A percentile compares a stretch with the other conserved stretches of the same genome.
Evolutionary conservation across 495 filamentous ascomycete genomes (phyloP).

Genomic region (Penicillium longicatenatum): DNA sequence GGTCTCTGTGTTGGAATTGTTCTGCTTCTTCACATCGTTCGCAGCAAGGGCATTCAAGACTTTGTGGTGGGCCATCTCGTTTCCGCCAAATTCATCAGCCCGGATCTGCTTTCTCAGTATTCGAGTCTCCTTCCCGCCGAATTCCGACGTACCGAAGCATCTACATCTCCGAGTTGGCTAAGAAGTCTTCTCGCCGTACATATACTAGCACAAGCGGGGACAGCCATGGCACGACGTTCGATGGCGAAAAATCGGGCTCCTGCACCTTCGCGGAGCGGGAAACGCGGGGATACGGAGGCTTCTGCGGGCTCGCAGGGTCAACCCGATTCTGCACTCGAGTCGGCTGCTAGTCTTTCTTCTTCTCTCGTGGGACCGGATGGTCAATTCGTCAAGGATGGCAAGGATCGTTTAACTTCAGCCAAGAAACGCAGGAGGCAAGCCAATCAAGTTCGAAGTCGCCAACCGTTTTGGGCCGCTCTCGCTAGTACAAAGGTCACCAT

Average conservation of each 20-base stretch:
- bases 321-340: conserved; percentile 48
- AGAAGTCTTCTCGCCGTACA: conserved; percentile 75
- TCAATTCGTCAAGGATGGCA: conserved; percentile 55
- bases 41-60: conserved; percentile 58
- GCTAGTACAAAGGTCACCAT: conserved; percentile 94
- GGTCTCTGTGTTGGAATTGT: conserved; percentile 82
- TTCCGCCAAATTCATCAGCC: conserved; percentile 47
- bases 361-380: conserved; percentile 52
- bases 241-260: conserved; percentile 54
- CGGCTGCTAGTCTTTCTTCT: conserved; percentile 47
- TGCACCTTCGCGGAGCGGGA: conserved; percentile 42
- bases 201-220: conserved; percentile 78
- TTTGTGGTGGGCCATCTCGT: conserved; percentile 49
- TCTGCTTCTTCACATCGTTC: conserved; percentile 64
- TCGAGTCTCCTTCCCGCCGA: conserved; percentile 46
- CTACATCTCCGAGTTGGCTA: conserved; percentile 59
- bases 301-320: conserved; percentile 52
- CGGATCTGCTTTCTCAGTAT: conserved; percentile 47
- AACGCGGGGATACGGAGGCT: conserved; percentile 59
- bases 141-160: conserved; percentile 43
- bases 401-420: conserved; percentile 58
- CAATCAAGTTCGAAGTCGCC: conserved; percentile 81
- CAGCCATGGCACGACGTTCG: conserved; percentile 55
- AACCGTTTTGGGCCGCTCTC: conserved; percentile 92
- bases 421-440: conserved; percentile 90